phyloP scores from a whole-genome alignment of 2,329 filamentous ascomycete species.

The Aspergillus sclerotialis region DNA sequence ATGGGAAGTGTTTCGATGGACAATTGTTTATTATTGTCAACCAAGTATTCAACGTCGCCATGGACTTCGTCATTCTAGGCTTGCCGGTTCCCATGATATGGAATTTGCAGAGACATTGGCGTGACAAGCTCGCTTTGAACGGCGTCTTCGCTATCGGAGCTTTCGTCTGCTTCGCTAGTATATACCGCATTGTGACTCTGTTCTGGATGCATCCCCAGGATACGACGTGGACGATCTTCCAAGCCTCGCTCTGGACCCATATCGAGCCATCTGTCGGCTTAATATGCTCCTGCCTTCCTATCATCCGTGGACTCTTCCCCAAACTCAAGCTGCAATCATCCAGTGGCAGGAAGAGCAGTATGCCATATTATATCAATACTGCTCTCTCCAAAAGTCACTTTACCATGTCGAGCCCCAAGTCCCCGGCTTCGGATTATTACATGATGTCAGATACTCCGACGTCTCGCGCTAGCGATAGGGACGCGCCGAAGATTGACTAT shows the following conservation, averaged over 20 bases:
- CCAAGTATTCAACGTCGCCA: slow-evolving; percentile 25
- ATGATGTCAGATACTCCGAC: slow-evolving; percentile 20
- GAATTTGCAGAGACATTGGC: slow-evolving; percentile 26
- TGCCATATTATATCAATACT: slow-evolving; percentile 20
- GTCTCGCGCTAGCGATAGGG: slow-evolving; percentile 5
- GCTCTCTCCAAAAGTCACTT: slow-evolving; percentile 17
- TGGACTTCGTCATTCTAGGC: slow-evolving; percentile 26
- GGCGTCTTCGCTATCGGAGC: slow-evolving; percentile 24
- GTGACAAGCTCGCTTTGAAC: slow-evolving; percentile 28
- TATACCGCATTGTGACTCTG: slow-evolving; percentile 29
- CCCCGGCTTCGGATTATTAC: slow-evolving; percentile 19
- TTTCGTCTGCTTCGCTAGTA: slow-evolving; percentile 31
- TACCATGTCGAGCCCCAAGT: slow-evolving; percentile 16
- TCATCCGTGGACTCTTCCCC: slow-evolving; percentile 28
- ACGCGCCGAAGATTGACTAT: slow-evolving; percentile 8
- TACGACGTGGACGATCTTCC: slow-evolving; percentile 27
- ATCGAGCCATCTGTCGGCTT: slow-evolving; percentile 28
- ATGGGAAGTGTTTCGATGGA: slow-evolving; percentile 20
- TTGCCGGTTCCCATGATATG: slow-evolving; percentile 29
- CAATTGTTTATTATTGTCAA: slow-evolving; percentile 26
- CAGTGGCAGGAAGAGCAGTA: slow-evolving; percentile 12
- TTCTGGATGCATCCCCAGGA: slow-evolving; percentile 23
- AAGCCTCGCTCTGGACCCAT: slow-evolving; percentile 29
- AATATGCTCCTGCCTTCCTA: slow-evolving; percentile 28
- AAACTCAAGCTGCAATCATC: slow-evolving; percentile 15